phyloP scores from a whole-genome alignment of 2,329 filamentous ascomycete species.

The Cladosporium sp. region DNA sequence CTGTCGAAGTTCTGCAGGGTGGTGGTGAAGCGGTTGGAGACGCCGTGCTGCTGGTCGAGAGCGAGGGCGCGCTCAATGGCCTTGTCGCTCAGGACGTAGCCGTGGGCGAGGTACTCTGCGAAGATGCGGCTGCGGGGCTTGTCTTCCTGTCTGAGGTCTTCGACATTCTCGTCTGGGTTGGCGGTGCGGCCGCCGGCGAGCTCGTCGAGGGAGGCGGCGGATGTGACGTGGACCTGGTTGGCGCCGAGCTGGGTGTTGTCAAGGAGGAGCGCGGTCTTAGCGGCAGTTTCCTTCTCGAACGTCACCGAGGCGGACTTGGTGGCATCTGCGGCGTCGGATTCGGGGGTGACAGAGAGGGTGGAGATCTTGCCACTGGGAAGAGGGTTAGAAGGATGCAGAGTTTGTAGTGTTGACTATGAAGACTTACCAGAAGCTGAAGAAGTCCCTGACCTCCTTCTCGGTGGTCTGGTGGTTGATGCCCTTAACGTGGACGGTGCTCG shows the following conservation, averaged over 20 bases:
- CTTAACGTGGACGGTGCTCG: constrained; percentile 75
- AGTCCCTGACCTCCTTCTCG: constrained; percentile 89
- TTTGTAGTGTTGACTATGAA: constrained; percentile 1
- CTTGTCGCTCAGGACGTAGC: constrained; percentile 74
- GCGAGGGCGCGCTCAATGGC: constrained; percentile 79
- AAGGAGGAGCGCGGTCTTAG: constrained; percentile 92
- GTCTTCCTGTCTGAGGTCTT: constrained; percentile 87
- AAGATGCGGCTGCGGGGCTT: constrained; percentile 92
- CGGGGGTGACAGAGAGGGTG: constrained; percentile 68
- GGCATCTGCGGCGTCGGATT: constrained; percentile 50
- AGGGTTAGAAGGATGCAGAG: not conserved
- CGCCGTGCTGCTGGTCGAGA: constrained; percentile 83
- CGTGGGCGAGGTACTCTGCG: constrained; percentile 93
- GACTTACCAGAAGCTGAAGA: constrained; percentile 89
- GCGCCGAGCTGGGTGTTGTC: constrained; percentile 91
- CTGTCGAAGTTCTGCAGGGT: constrained; percentile 73
- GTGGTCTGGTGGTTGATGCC: constrained; percentile 78
- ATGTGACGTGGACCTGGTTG: constrained; percentile 70
- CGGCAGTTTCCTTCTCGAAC: constrained; percentile 94
- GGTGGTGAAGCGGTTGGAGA: constrained; percentile 72
- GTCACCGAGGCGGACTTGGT: constrained; percentile 83
- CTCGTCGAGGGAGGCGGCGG: constrained; percentile 63
- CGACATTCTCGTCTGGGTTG: constrained; percentile 51
- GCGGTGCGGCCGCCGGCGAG: constrained; percentile 56
- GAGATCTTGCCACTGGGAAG: constrained; percentile 78